Evolutionary conservation across 2,329 filamentous ascomycete species (phyloP).

Genomic region (Berkeleyomyces rouxiae): DNA sequence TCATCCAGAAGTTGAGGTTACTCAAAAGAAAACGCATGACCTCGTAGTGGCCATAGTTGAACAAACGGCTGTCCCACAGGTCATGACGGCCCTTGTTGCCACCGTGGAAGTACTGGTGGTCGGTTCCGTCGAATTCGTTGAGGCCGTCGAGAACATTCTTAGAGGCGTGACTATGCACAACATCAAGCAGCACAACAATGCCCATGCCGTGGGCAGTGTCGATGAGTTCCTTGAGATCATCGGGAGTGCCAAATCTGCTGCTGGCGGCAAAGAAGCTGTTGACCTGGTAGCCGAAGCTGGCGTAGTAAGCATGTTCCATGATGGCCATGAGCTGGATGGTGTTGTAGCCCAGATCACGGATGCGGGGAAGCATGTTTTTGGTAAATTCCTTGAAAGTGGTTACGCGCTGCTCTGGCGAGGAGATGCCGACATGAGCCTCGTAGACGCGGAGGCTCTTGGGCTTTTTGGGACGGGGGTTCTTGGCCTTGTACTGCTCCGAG

Average conservation of each 20-base stretch:
- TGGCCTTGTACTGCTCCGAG: conserved; percentile 64
- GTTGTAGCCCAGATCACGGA: conserved; percentile 84
- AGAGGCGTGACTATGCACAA: conserved; percentile 94
- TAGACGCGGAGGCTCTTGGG: conserved; percentile 81
- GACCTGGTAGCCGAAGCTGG: conserved; percentile 95
- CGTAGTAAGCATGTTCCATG: conserved; percentile 99
- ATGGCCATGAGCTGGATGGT: conserved; percentile 97
- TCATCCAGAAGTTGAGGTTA: conserved; percentile 98
- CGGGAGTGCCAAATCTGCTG: conserved; percentile 82
- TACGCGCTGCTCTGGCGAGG: conserved; percentile 73
- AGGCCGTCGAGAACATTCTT: conserved; percentile 93
- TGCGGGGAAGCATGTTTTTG: conserved; percentile 74
- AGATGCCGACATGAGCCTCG: conserved; percentile 97
- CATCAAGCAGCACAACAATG: conserved; percentile 78
- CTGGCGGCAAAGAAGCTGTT: conserved; percentile 98
- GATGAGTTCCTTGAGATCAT: conserved; percentile 91
- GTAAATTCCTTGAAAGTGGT: conserved; percentile 98
- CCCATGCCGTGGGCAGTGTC: conserved; percentile 88
- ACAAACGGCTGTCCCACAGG: conserved; percentile 87
- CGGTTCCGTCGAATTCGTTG: conserved; percentile 89
- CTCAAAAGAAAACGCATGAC: conserved; percentile 90
- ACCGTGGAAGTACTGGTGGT: conserved; percentile 89
- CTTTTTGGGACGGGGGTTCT: conserved; percentile 66
- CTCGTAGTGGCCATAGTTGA: conserved; percentile 93
- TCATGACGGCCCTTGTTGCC: conserved; percentile 76